Evolutionary conservation across 2,329 filamentous ascomycete species (phyloP).

Genomic region (Chaetomiaceae sp.): DNA sequence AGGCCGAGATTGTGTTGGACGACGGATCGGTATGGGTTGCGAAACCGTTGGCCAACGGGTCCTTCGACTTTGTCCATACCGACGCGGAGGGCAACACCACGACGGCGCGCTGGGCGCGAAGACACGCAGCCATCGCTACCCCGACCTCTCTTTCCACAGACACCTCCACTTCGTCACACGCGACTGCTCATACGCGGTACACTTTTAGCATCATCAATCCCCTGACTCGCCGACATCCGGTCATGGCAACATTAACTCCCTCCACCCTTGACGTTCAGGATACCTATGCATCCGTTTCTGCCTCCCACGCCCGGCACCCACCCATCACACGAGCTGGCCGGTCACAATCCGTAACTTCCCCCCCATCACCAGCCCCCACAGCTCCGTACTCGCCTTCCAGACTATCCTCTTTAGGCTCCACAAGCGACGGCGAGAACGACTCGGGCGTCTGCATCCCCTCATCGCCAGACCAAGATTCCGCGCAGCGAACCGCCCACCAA

Average conservation of each 20-base stretch:
- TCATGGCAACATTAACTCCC: slow-evolving; percentile 64
- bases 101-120: slow-evolving; percentile 67
- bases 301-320: slow-evolving; percentile 46
- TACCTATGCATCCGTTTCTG: slow-evolving; percentile 56
- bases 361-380: background rate
- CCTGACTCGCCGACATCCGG: slow-evolving; percentile 64
- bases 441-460: slow-evolving; percentile 18
- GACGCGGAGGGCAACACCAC: slow-evolving; percentile 54
- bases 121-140: slow-evolving; percentile 25
- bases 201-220: slow-evolving; percentile 75
- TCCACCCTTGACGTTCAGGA: slow-evolving; percentile 65
- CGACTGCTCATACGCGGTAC: slow-evolving; percentile 39
- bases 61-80: slow-evolving; percentile 61
- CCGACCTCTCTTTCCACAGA: slow-evolving; percentile 7
- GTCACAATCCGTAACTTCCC: slow-evolving; percentile 13
- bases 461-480: slow-evolving; percentile 10
- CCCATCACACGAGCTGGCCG: slow-evolving; percentile 32
- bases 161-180: slow-evolving; percentile 23
- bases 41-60: slow-evolving; percentile 48
- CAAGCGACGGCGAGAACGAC: slow-evolving; percentile 25
- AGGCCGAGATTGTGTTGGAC: slow-evolving; percentile 61
- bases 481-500: slow-evolving; percentile 33
- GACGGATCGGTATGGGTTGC: slow-evolving; percentile 59
- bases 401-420: slow-evolving; percentile 10
- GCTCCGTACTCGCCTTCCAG: slow-evolving; percentile 12